Evolutionary conservation across 2,329 filamentous ascomycete species (phyloP).

Genomic region (Trichoderma afroharzianum): DNA sequence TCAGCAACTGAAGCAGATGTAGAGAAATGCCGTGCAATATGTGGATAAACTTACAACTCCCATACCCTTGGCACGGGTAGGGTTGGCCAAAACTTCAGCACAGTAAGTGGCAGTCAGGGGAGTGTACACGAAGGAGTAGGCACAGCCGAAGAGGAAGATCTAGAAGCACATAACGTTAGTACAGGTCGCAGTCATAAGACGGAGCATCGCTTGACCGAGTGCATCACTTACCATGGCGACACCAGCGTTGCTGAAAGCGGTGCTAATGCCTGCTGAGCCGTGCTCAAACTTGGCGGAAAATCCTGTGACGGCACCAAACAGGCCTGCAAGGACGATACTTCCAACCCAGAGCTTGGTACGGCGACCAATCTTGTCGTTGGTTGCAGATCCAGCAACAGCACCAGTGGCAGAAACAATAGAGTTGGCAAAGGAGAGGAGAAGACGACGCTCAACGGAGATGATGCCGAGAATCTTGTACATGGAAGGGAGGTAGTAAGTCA

Average conservation of each 20-base stretch:
- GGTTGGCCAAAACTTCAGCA: slow-evolving; percentile 32
- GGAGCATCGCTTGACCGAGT: too few species aligned
- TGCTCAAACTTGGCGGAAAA: slow-evolving; percentile 39
- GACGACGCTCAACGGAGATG: slow-evolving; percentile 47
- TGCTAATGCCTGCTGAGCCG: slow-evolving; percentile 32
- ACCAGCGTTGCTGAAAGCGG: slow-evolving; percentile 39
- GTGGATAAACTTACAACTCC: slow-evolving; percentile 24
- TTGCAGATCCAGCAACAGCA: slow-evolving; percentile 34
- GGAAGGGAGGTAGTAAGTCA: slow-evolving; percentile 53
- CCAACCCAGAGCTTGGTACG: slow-evolving; percentile 48
- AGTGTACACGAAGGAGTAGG: slow-evolving; percentile 51
- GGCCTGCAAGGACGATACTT: slow-evolving; percentile 43
- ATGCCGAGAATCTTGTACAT: slow-evolving; percentile 51
- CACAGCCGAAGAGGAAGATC: slow-evolving; percentile 51
- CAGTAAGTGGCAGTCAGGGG: slow-evolving; percentile 40
- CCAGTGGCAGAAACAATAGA: slow-evolving; percentile 38
- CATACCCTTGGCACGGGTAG: slow-evolving; percentile 35
- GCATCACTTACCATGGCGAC: slow-evolving; percentile 43
- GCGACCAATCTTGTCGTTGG: slow-evolving; percentile 30
- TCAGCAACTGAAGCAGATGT: background rate
- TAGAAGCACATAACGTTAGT: slow-evolving; percentile 23
- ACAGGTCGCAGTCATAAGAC: background rate
- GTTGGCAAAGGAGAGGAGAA: slow-evolving; percentile 41
- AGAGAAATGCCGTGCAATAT: background rate
- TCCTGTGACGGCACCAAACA: slow-evolving; percentile 47